Evolutionary conservation across 352 stramenopile genomes (phyloP).

Genomic region (Aphanomyces invadans): DNA sequence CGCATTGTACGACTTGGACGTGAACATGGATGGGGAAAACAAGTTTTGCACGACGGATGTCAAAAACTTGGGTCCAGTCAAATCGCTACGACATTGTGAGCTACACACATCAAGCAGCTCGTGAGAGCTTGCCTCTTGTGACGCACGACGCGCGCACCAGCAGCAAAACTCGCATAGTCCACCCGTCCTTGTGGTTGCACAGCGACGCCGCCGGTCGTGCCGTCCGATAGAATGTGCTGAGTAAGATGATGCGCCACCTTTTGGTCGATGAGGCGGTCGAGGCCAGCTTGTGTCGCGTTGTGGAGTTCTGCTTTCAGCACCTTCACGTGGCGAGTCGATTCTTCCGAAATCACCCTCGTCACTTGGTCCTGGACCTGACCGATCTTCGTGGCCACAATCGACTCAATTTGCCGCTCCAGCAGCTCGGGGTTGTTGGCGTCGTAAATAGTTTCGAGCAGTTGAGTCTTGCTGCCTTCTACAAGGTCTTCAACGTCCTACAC

Average conservation of each 20-base stretch:
- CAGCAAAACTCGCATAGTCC: slow-evolving; percentile 13
- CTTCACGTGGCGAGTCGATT: neutral
- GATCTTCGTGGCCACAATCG: neutral
- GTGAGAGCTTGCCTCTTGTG: slow-evolving; percentile 37
- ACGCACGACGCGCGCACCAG: slow-evolving; percentile 34
- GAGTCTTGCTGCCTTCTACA: neutral
- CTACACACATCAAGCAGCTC: neutral
- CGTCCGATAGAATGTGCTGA: neutral
- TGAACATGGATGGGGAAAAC: slow-evolving; percentile 34
- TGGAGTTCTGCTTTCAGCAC: neutral
- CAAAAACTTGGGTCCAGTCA: slow-evolving; percentile 37
- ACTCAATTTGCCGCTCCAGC: neutral
- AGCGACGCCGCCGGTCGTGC: neutral
- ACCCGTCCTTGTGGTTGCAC: neutral
- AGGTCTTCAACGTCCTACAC: slow-evolving; percentile 10
- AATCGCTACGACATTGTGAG: slow-evolving; percentile 35
- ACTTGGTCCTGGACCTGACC: neutral
- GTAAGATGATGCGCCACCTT: neutral
- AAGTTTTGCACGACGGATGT: slow-evolving; percentile 30
- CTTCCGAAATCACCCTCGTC: neutral
- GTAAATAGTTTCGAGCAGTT: neutral
- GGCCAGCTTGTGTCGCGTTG: neutral
- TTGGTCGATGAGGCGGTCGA: neutral
- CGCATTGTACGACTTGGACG: slow-evolving; percentile 44
- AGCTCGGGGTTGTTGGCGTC: neutral